A percentile compares a stretch with the other conserved stretches of the same genome.
These are phyloP conservation scores for Schoenoplectus tabernaemontani DNA, from an alignment of 202 grass and related monocot species.

Conservation along the genomic window DNA sequence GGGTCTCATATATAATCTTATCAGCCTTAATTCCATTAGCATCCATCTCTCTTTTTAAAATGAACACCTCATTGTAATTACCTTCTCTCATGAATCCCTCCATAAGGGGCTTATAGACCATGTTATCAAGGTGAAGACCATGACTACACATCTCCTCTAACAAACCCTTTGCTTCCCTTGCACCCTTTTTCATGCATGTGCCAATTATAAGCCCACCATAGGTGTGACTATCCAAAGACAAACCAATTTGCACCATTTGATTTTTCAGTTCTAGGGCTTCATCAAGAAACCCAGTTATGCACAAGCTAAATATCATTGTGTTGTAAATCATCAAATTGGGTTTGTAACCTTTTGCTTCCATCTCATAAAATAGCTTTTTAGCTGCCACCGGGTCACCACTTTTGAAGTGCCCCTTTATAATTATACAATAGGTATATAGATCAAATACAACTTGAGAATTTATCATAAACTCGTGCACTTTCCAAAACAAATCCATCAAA, in stretches of 20 bases:
- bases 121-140: conserved; percentile 30
- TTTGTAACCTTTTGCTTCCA: conserved; percentile 40
- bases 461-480: conserved; percentile 43
- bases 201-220: conserved; percentile 47
- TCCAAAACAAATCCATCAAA: conserved; percentile 57
- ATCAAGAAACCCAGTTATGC: conserved; percentile 37
- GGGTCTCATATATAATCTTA: conserved; percentile 44
- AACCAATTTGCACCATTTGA: conserved; percentile 45
- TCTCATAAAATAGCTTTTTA: conserved; percentile 43
- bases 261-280: conserved; percentile 64
- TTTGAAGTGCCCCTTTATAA: conserved; percentile 46
- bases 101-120: conserved; percentile 50
- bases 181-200: conserved; percentile 35
- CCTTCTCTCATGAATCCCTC: conserved; percentile 64
- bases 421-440: conserved; percentile 51
- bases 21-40: conserved; percentile 43
- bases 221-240: conserved; percentile 41
- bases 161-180: conserved; percentile 41
- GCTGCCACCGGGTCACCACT: conserved; percentile 35
- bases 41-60: conserved; percentile 43
- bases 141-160: conserved; percentile 45
- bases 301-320: conserved; percentile 52
- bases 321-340: conserved; percentile 53
- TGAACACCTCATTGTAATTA: conserved; percentile 34
- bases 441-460: conserved; percentile 24